Evolutionary conservation across 2,329 filamentous ascomycete species (phyloP).

Genomic region (Trichoderma sp.): DNA sequence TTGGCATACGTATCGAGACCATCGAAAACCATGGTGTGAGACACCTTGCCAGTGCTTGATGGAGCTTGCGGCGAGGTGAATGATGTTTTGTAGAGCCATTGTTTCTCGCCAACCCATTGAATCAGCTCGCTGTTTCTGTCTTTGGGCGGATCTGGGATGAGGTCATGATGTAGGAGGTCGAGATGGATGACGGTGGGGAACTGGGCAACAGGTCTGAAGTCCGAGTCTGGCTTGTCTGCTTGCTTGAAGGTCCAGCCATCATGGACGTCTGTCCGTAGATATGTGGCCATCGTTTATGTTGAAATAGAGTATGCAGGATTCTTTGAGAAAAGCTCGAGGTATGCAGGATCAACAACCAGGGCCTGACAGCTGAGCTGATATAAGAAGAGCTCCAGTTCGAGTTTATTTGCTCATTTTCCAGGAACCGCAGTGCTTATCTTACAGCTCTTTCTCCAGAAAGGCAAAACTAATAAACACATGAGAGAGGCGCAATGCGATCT

Average conservation of each 20-base stretch:
- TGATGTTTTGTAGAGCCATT: constrained; percentile 2
- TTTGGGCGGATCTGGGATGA: constrained; percentile 5
- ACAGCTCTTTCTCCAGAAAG: not conserved
- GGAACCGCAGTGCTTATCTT: not conserved
- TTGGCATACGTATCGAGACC: constrained; percentile 15
- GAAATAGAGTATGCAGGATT: not conserved
- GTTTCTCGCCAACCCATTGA: constrained; percentile 14
- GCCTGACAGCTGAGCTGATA: not conserved
- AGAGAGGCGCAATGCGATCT: not conserved
- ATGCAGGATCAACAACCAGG: not conserved
- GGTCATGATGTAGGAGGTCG: not conserved
- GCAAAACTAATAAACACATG: not conserved
- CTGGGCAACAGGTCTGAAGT: not conserved
- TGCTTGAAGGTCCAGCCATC: constrained; percentile 1
- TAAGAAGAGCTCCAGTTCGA: not conserved
- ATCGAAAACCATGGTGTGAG: not conserved
- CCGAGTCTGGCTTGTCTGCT: constrained; percentile 6
- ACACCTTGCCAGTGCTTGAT: not conserved
- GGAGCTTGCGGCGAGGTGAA: not conserved
- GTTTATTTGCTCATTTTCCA: not conserved
- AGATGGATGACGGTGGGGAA: constrained; percentile 14
- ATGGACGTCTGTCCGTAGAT: not conserved
- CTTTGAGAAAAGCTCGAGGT: not conserved
- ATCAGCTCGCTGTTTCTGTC: constrained; percentile 7
- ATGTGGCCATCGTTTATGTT: not conserved